Evolutionary conservation across 2,329 filamentous ascomycete species (phyloP).

Genomic region (Ophiocordyceps polyrhachis-furcata): DNA sequence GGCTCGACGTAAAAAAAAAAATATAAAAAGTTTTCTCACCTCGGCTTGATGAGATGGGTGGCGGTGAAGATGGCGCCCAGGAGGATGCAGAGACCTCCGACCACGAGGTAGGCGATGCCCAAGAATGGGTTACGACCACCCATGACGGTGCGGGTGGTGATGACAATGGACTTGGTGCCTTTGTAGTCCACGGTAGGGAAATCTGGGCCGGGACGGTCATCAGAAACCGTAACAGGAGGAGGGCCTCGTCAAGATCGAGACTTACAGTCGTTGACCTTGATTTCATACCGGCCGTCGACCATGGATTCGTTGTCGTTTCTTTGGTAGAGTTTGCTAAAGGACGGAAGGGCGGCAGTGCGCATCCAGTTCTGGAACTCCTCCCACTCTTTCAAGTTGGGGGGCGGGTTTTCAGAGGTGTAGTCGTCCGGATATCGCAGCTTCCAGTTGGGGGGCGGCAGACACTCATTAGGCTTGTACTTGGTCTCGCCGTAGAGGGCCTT

Average conservation of each 20-base stretch:
- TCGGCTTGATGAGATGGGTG: constrained; percentile 78
- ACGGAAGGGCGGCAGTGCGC: constrained; percentile 83
- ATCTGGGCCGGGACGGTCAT: constrained; percentile 27
- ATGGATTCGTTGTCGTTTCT: constrained; percentile 58
- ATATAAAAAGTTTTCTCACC: constrained; percentile 47
- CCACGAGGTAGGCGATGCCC: constrained; percentile 87
- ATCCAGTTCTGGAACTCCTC: constrained; percentile 97
- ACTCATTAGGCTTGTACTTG: constrained; percentile 42
- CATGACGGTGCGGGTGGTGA: constrained; percentile 82
- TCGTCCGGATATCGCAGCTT: constrained; percentile 44
- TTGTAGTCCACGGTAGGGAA: constrained; percentile 65
- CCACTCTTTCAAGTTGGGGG: constrained; percentile 55
- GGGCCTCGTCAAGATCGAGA: constrained; percentile 4
- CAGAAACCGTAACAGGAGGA: not conserved
- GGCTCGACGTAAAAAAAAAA: constrained; percentile 1
- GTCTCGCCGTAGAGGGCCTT: constrained; percentile 57
- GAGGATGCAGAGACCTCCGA: constrained; percentile 81
- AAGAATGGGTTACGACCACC: constrained; percentile 91
- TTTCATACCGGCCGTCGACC: constrained; percentile 50
- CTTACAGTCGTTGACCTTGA: constrained; percentile 66
- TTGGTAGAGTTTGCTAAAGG: constrained; percentile 83
- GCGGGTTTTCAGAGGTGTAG: constrained; percentile 45
- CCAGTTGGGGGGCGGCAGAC: constrained; percentile 83
- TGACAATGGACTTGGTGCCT: constrained; percentile 75
- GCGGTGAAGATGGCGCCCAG: constrained; percentile 77